These are phyloP conservation scores for Populus simonii DNA, from an alignment of 345 rosid species.

Conservation along the genomic window DNA sequence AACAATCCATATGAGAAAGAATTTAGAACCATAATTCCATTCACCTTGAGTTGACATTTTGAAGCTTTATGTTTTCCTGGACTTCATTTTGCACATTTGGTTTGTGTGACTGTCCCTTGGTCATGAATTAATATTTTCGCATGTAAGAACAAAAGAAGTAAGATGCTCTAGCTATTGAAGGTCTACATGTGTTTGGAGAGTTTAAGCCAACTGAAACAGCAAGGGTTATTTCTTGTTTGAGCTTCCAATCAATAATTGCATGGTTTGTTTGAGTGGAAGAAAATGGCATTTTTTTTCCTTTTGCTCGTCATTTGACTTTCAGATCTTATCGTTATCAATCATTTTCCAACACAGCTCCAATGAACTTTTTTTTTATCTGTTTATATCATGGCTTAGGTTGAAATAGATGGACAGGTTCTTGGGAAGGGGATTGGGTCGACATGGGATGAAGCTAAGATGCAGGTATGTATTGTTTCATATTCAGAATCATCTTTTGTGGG, in stretches of 20 bases:
- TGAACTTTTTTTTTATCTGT: slow-evolving; percentile 1
- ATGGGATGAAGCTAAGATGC: slow-evolving; percentile 94
- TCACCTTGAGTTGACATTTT: background rate
- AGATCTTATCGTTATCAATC: background rate
- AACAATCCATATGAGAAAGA: background rate
- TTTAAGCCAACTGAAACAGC: background rate
- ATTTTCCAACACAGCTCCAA: slow-evolving; percentile 5
- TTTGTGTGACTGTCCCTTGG: background rate
- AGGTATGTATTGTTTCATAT: slow-evolving; percentile 37
- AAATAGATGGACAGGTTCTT: slow-evolving; percentile 83
- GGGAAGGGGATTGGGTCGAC: slow-evolving; percentile 84
- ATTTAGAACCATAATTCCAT: background rate
- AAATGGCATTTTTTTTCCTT: background rate
- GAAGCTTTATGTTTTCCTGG: background rate
- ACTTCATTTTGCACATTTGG: background rate
- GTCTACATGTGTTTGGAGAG: background rate
- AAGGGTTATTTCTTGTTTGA: background rate
- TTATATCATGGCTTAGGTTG: slow-evolving; percentile 51
- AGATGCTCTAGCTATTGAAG: background rate
- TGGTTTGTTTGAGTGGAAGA: background rate
- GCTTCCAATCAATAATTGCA: background rate
- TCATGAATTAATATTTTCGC: background rate
- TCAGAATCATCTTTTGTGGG: slow-evolving; percentile 5
- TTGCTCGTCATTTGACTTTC: background rate
- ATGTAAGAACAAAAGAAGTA: background rate